Percentiles rank a stretch among this genome's conserved stretches.
These are phyloP conservation scores for Termitomyces bulborhizus DNA, from an alignment of 768 basidiomycete genomes.

Conservation along the genomic window DNA sequence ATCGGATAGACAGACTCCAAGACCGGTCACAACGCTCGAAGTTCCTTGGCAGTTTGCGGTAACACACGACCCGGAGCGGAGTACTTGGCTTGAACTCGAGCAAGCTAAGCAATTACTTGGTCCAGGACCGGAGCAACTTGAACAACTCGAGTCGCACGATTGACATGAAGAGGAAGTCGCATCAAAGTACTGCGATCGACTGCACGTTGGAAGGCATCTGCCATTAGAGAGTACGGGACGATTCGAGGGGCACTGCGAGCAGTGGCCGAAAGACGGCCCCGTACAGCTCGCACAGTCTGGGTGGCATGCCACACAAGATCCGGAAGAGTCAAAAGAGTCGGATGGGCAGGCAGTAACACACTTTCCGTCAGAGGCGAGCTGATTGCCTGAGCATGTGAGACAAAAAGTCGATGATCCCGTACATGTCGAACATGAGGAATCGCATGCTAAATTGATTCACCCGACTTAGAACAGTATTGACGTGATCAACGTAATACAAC, in stretches of 20 bases:
- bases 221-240: slow-evolving; percentile 72
- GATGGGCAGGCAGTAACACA: slow-evolving; percentile 75
- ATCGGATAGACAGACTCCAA: slow-evolving; percentile 78
- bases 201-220: slow-evolving; percentile 75
- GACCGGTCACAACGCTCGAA: slow-evolving; percentile 53
- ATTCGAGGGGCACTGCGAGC: slow-evolving; percentile 59
- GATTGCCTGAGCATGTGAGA: slow-evolving; percentile 60
- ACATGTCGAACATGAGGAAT: slow-evolving; percentile 69
- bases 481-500: slow-evolving; percentile 11
- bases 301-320: slow-evolving; percentile 71
- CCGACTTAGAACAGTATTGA: slow-evolving; percentile 1
- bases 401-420: slow-evolving; percentile 63
- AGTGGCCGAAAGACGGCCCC: slow-evolving; percentile 74
- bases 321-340: slow-evolving; percentile 58
- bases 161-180: slow-evolving; percentile 55
- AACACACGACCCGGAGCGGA: slow-evolving; percentile 61
- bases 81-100: slow-evolving; percentile 52
- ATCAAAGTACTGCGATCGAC: slow-evolving; percentile 69
- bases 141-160: slow-evolving; percentile 70
- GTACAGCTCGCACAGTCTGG: slow-evolving; percentile 83
- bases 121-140: slow-evolving; percentile 70
- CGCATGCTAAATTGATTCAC: slow-evolving; percentile 41
- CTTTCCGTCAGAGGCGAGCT: slow-evolving; percentile 65
- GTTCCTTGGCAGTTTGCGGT: slow-evolving; percentile 53
- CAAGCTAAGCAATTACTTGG: slow-evolving; percentile 69